Evolutionary conservation across 164 flowering plant genomes (phyloP).

Genomic region (Vitis cinerea): DNA sequence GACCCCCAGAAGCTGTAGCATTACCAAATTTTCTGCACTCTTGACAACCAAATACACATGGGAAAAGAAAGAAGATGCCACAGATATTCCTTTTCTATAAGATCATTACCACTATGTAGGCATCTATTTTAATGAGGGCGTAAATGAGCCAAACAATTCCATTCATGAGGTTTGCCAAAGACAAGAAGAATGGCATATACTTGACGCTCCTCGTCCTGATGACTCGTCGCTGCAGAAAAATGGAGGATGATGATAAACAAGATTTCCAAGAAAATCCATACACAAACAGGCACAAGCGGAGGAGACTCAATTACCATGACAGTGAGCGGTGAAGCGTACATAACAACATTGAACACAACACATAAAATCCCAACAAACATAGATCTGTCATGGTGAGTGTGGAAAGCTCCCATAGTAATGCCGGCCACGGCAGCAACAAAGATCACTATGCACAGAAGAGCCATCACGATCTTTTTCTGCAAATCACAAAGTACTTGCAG

Average conservation of each 20-base stretch:
- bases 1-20: too few species aligned
- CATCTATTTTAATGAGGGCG: conserved; percentile 36
- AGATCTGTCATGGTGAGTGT: conserved; percentile 10
- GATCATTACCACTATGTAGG: conserved; percentile 31
- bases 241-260: neutral
- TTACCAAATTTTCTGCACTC: too few species aligned
- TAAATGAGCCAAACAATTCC: conserved; percentile 36
- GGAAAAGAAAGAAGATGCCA: too few species aligned
- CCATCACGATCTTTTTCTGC: too few species aligned
- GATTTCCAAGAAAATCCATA: neutral
- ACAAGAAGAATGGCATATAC: conserved; percentile 43
- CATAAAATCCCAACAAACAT: conserved; percentile 13
- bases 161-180: conserved; percentile 30
- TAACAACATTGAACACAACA: neutral
- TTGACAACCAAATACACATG: too few species aligned
- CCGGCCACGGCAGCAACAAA: neutral
- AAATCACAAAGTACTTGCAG: too few species aligned
- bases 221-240: conserved; percentile 36
- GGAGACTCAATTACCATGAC: conserved; percentile 7
- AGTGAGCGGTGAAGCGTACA: conserved; percentile 18
- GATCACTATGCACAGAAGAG: neutral
- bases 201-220: conserved; percentile 46
- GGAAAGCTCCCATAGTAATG: conserved; percentile 1
- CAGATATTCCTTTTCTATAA: too few species aligned
- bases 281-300: too few species aligned